Base-by-base conservation (phyloP, 805 yeast species). In the Osmozyma mogii region DNA sequence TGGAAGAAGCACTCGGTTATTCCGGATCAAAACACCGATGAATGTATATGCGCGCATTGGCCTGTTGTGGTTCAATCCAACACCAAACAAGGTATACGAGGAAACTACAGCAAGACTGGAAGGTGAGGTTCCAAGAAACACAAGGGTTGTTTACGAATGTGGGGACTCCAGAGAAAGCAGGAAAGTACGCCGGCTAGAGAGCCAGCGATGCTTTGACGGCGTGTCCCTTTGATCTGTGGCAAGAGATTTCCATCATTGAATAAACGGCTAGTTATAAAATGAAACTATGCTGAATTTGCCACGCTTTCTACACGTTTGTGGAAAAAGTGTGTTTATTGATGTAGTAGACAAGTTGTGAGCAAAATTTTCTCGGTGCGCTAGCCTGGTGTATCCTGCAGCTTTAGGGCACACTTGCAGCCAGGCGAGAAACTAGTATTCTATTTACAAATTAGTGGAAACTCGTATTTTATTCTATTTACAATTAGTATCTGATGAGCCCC, bases 241-340 rank as follows among this genome's bases (percentile, higher is more conserved):
- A 61, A 56, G 48, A 38, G 51, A 55, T 52, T 56, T 59, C 68
- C 68, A 61, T 61, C 68, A 58, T 61, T 56, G 36, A 45, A 52
- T 55, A 56, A 62, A 58, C 43, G 41, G 49, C 29, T 24, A 15
- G 31, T 54, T 51, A 54, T 53, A 40, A 35, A 52, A 61, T 57
- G 68, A 61, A 59, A 61, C 68, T 61, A 61, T 61, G 68, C 66
- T 58, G 46, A 58, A 61, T 47, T 54, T 58, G 65, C 66, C 64
- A 54, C 33, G 24, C 19, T 29, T 29, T 26, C 29, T 31, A 24
- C 15, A 25, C 9, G 7, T 9, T 12, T 11, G 15, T 25, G 6
- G 14, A 12, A n/a, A 9, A 15, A 20, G 12, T 29, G 12, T 25
- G 17, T 24, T 21, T 29, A 20, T 25, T 30, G 20, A 12, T 9